These are phyloP conservation scores for Parmales sp. DNA, from an alignment of 108 stramenopile species.

Conservation along the genomic window DNA sequence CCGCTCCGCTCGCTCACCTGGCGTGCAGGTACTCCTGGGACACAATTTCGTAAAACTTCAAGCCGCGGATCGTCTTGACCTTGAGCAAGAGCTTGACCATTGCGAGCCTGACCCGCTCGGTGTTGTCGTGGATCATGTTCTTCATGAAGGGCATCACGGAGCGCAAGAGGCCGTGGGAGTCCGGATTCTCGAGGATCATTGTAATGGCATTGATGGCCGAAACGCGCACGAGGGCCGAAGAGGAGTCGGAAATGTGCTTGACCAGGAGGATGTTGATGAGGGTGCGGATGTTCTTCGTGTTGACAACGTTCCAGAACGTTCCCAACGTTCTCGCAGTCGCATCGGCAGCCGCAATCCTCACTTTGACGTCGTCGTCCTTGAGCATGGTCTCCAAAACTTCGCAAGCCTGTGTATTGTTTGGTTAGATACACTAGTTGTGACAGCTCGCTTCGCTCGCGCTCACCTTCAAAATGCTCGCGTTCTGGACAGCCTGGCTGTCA, in stretches of 20 bases:
- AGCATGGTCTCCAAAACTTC: constrained; percentile 51
- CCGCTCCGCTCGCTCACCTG: constrained; percentile 54
- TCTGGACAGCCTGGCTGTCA: constrained; percentile 32
- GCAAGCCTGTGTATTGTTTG: too few species aligned
- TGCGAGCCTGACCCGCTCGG: constrained; percentile 70
- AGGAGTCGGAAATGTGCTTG: constrained; percentile 69
- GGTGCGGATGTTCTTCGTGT: constrained; percentile 53
- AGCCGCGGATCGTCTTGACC: constrained; percentile 60
- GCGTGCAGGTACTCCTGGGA: constrained; percentile 68
- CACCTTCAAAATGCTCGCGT: constrained; percentile 52
- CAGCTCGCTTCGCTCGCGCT: too few species aligned
- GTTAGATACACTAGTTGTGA: too few species aligned
- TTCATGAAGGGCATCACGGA: constrained; percentile 68
- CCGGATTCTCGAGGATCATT: constrained; percentile 56
- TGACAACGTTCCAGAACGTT: constrained; percentile 76
- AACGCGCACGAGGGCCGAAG: constrained; percentile 65
- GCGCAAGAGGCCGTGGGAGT: constrained; percentile 73
- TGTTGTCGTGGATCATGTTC: constrained; percentile 81
- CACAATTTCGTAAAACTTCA: constrained; percentile 89
- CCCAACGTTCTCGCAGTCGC: constrained; percentile 56
- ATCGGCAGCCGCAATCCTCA: constrained; percentile 69
- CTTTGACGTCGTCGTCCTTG: constrained; percentile 54
- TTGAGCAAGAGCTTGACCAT: constrained; percentile 66
- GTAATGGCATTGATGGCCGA: constrained; percentile 63
- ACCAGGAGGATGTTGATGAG: constrained; percentile 68